Evolutionary conservation across 1,284 basidiomycete species (phyloP), one percentile per base, ranked within the genome.

Genomic region (Ceratobasidium sp.): DNA sequence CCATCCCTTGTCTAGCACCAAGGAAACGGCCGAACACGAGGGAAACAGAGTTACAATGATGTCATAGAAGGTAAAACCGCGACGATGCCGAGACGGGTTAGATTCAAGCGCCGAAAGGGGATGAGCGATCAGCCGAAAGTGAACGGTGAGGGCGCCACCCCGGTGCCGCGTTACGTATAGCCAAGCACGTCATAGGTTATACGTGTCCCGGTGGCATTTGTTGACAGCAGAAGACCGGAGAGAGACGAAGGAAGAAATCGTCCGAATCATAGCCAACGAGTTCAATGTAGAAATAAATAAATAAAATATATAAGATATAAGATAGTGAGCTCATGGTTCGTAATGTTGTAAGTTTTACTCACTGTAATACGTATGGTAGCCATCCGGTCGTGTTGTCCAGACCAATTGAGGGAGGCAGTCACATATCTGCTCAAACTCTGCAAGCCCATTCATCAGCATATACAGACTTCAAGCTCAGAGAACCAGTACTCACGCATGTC

Each of bases 351-450:
- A 33, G 40, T 5, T 3, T 42, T n/a, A 74, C 71, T 62, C 57
- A 74, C 71, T 74, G 46, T 74, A 74, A 40, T 74, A 74, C 10
- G 71, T 74, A 38, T 74, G 71, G 38, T 74, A 74, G 6, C 71
- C 71, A 64, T 74, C 71, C 26, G 71, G 71, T 28, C 71, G 42
- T 13, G 57, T 74, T 28, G 71, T 74, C 71, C 71, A 74, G 3
- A 74, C 57, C 9, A 74, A 20, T 46, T 74, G 71, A 52, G 71
- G 71, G 13, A 74, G 48, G 54, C 71, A 74, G 26, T 74, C 71
- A 48, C 71, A 74, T 33, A 74, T 74, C 46, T 65, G 71, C 33
- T 74, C 71, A 46, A 74, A 74, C 46, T 74, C 71, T 74, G 28
- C 40, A 26, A 9, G 5, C 17, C 15, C 66, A 23, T 68, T 50